Evolutionary conservation across 805 yeast genomes (phyloP).

Genomic region (Cyberlindnera maritima): DNA sequence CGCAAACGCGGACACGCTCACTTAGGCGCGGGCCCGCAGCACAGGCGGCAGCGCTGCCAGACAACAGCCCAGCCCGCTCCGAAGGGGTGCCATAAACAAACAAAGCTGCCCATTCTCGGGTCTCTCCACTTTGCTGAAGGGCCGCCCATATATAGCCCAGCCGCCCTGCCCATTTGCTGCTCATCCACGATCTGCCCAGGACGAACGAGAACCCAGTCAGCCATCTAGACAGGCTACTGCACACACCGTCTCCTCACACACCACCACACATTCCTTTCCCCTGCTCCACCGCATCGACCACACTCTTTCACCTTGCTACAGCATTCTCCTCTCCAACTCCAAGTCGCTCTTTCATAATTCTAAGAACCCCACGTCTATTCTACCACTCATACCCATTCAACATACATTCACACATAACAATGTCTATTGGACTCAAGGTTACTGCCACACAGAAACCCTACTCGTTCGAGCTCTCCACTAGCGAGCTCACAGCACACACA

Average conservation of each 20-base stretch:
- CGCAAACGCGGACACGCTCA: not conserved
- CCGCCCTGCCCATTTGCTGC: not conserved
- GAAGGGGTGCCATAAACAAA: slow-evolving; percentile 8
- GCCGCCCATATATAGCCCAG: slow-evolving; percentile 5
- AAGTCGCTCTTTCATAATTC: not conserved
- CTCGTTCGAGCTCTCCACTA: slow-evolving; percentile 46
- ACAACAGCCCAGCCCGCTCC: slow-evolving; percentile 1
- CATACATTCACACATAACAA: not conserved
- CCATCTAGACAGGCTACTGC: not conserved
- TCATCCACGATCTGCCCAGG: not conserved
- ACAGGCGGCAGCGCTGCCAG: slow-evolving; percentile 1
- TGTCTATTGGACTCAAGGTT: slow-evolving; percentile 34
- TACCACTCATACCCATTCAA: not conserved
- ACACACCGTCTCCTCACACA: not conserved
- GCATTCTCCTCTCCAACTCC: not conserved
- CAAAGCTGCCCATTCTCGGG: slow-evolving; percentile 2
- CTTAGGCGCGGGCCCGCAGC: not conserved
- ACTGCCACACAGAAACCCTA: slow-evolving; percentile 48
- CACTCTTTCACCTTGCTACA: not conserved
- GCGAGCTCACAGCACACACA: slow-evolving; percentile 48
- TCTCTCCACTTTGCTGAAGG: not conserved
- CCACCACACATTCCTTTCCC: not conserved
- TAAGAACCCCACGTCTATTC: not conserved
- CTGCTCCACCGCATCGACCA: not conserved
- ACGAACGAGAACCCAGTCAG: not conserved